phyloP scores from a whole-genome alignment of 208 protist genomes.

The Leishmania major region DNA sequence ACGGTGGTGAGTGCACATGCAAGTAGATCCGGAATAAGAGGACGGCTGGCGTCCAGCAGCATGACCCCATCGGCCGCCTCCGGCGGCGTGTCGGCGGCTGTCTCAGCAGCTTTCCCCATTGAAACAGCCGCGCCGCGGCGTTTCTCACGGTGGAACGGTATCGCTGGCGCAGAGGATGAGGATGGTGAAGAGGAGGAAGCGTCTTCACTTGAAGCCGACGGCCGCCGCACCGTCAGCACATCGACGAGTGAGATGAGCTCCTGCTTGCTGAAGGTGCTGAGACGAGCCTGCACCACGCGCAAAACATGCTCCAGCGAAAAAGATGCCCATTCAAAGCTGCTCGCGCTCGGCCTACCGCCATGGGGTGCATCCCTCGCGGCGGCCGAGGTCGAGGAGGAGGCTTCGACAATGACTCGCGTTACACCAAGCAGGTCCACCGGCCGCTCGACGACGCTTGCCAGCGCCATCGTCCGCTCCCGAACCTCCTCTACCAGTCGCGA shows the following conservation, averaged over 20 bases:
- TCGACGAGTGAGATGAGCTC: constrained; percentile 62
- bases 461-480: constrained; percentile 38
- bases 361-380: background rate
- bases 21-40: constrained; percentile 27
- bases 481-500: constrained; percentile 43
- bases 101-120: background rate
- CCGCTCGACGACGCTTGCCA: constrained; percentile 47
- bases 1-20: constrained; percentile 13
- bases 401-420: constrained; percentile 39
- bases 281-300: constrained; percentile 37
- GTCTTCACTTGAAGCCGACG: background rate
- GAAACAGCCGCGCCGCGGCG: background rate
- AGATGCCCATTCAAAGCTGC: constrained; percentile 18
- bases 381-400: constrained; percentile 3
- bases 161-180: background rate
- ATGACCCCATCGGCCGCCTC: background rate
- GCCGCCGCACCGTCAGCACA: constrained; percentile 43
- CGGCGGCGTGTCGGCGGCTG: background rate
- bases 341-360: background rate
- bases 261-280: constrained; percentile 47
- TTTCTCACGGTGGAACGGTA: background rate
- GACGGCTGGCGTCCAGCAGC: constrained; percentile 19
- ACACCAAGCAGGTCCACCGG: constrained; percentile 63
- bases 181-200: background rate
- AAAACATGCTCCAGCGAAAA: constrained; percentile 27